Conservation (phyloP, 2,329 filamentous ascomycete genomes). For the Xylaria arbuscula region DNA sequence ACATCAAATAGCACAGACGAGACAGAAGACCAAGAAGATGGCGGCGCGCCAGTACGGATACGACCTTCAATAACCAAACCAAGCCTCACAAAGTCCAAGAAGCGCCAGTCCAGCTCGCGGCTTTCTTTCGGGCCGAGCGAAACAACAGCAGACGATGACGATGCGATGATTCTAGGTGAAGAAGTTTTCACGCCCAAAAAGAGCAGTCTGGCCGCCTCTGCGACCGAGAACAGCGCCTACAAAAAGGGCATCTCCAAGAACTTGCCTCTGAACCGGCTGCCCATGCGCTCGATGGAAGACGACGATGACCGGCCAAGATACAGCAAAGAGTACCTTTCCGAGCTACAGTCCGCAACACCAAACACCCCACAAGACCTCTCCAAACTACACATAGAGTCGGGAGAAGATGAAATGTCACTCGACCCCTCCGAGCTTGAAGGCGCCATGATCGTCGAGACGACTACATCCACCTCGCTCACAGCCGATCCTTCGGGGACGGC, state of each 20-base stretch:
- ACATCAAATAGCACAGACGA: constrained; percentile 40
- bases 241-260: constrained; percentile 63
- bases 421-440: constrained; percentile 72
- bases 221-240: constrained; percentile 73
- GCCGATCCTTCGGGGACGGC: constrained; percentile 38
- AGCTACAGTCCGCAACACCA: constrained; percentile 86
- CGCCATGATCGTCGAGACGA: constrained; percentile 69
- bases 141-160: constrained; percentile 63
- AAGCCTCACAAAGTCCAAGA: constrained; percentile 71
- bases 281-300: constrained; percentile 65
- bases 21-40: constrained; percentile 57
- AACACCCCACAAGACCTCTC: constrained; percentile 77
- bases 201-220: constrained; percentile 69
- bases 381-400: constrained; percentile 53
- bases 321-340: constrained; percentile 85
- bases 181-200: constrained; percentile 72
- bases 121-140: constrained; percentile 79
- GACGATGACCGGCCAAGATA: constrained; percentile 82
- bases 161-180: constrained; percentile 50
- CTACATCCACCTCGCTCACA: constrained; percentile 52
- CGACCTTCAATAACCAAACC: constrained; percentile 61
- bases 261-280: constrained; percentile 60
- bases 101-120: constrained; percentile 70
- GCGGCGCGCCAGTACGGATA: constrained; percentile 60
- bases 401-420: constrained; percentile 65